phyloP scores from a whole-genome alignment of 495 filamentous ascomycete species.

The Halenospora varia region DNA sequence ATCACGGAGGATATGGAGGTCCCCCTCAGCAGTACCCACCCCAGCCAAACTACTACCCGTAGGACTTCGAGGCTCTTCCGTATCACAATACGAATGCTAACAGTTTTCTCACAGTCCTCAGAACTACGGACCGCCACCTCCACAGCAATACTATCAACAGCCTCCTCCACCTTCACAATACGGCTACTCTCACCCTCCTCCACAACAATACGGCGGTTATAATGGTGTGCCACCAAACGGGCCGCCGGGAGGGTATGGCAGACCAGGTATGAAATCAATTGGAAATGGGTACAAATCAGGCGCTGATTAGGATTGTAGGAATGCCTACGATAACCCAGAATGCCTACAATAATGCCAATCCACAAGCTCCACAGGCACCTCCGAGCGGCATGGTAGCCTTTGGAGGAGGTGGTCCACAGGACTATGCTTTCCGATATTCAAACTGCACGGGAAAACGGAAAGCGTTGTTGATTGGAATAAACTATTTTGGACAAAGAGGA shows the following conservation, averaged over 20 bases:
- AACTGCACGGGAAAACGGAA: slow-evolving; percentile 87
- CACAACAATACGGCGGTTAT: slow-evolving; percentile 40
- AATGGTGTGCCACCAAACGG: slow-evolving; percentile 32
- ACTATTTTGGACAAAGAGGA: slow-evolving; percentile 92
- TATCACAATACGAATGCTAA: slow-evolving; percentile 14
- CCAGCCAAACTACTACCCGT: slow-evolving; percentile 30
- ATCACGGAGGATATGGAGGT: slow-evolving; percentile 27
- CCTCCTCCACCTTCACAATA: slow-evolving; percentile 29
- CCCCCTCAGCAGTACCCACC: slow-evolving; percentile 29
- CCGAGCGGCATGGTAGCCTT: slow-evolving; percentile 62
- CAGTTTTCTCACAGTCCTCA: slow-evolving; percentile 23
- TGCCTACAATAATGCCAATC: slow-evolving; percentile 50
- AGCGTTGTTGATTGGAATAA: slow-evolving; percentile 93
- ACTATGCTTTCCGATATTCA: slow-evolving; percentile 86
- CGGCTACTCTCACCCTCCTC: slow-evolving; percentile 32
- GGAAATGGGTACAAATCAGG: neutral
- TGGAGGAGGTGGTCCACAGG: slow-evolving; percentile 70
- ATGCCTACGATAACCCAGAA: slow-evolving; percentile 45
- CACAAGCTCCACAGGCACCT: slow-evolving; percentile 52
- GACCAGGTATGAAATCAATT: slow-evolving; percentile 19
- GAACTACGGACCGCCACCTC: slow-evolving; percentile 33
- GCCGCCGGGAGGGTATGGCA: slow-evolving; percentile 23
- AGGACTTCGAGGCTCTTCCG: slow-evolving; percentile 19
- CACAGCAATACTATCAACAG: slow-evolving; percentile 44
- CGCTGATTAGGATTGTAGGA: slow-evolving; percentile 21